phyloP scores from a whole-genome alignment of 345 rosid genomes.

The Carallia pectinifolia region DNA sequence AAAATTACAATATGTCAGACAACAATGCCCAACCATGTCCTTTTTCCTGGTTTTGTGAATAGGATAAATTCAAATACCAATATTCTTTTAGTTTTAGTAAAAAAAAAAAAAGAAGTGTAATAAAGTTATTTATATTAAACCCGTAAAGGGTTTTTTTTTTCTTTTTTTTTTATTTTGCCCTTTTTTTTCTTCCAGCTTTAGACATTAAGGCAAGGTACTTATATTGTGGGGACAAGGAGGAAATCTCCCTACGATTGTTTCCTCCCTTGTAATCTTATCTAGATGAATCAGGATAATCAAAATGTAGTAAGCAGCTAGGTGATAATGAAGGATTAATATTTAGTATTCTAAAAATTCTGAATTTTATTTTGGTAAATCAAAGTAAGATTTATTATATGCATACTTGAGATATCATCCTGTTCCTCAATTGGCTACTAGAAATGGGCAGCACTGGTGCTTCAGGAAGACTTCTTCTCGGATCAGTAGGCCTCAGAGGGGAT shows the following conservation, averaged over 20 bases:
- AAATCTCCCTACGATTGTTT: not conserved
- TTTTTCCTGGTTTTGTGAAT: too few relatives aligned
- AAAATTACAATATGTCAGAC: too few relatives aligned
- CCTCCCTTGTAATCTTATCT: not conserved
- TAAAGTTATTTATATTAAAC: not conserved
- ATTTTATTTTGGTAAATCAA: not conserved
- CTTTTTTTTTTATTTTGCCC: too few relatives aligned
- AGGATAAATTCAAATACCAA: too few relatives aligned
- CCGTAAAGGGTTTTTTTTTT: not conserved
- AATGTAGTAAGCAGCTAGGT: not conserved
- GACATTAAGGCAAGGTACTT: not conserved
- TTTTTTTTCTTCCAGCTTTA: not conserved
- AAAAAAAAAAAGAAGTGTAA: too few relatives aligned
- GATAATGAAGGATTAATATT: not conserved
- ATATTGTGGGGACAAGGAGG: not conserved
- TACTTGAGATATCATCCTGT: constrained; percentile 26
- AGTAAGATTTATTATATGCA: not conserved
- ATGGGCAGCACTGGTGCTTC: not conserved
- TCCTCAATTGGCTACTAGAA: constrained; percentile 17
- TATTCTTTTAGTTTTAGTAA: too few relatives aligned
- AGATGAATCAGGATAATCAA: not conserved
- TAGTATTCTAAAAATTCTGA: too few relatives aligned
- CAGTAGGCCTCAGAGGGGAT: constrained; percentile 2
- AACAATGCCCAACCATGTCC: too few relatives aligned
- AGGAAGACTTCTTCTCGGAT: constrained; percentile 5